Evolutionary conservation across 2,329 filamentous ascomycete species (phyloP).

Genomic region (Ophiostoma fasciatum): DNA sequence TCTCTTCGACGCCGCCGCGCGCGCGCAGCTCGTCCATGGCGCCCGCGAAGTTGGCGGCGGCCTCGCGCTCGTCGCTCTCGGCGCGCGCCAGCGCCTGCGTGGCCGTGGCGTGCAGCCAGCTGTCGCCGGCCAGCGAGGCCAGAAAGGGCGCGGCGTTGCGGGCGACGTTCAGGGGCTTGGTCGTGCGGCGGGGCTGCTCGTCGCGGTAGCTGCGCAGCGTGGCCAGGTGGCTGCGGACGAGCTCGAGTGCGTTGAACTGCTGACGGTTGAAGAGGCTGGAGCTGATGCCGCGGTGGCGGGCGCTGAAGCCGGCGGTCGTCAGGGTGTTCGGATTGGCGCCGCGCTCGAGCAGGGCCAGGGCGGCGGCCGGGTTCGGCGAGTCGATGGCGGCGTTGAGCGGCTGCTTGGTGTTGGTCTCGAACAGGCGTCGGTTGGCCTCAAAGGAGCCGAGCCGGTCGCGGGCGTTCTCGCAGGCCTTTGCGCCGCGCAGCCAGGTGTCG

Average conservation of each 20-base stretch:
- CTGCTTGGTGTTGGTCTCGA: constrained; percentile 37
- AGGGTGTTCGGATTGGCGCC: constrained; percentile 54
- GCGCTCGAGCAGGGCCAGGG: constrained; percentile 41
- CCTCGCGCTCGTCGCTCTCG: background rate
- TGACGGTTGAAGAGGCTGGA: background rate
- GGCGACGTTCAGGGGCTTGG: constrained; percentile 1
- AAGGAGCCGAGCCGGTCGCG: constrained; percentile 22
- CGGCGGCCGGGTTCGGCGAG: constrained; percentile 31
- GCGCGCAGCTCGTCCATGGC: no score
- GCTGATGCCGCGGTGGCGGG: constrained; percentile 22
- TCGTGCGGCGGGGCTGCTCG: constrained; percentile 33
- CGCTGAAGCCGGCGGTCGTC: constrained; percentile 22
- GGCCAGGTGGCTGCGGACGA: constrained; percentile 38
- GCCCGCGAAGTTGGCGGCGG: no score
- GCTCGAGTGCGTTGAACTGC: constrained; percentile 36
- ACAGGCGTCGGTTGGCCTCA: constrained; percentile 34
- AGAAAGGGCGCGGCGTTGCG: background rate
- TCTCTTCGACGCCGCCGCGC: constrained; percentile 27
- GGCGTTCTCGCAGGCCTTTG: constrained; percentile 16
- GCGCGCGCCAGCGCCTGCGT: constrained; percentile 21
- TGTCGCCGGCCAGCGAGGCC: constrained; percentile 27
- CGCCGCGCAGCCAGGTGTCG: constrained; percentile 47
- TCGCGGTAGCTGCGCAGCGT: constrained; percentile 30
- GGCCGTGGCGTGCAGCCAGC: constrained; percentile 31
- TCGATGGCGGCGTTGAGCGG: constrained; percentile 50